Evolutionary conservation across 2,329 filamentous ascomycete genomes (phyloP).

Genomic region (Talaromyces sp.): DNA sequence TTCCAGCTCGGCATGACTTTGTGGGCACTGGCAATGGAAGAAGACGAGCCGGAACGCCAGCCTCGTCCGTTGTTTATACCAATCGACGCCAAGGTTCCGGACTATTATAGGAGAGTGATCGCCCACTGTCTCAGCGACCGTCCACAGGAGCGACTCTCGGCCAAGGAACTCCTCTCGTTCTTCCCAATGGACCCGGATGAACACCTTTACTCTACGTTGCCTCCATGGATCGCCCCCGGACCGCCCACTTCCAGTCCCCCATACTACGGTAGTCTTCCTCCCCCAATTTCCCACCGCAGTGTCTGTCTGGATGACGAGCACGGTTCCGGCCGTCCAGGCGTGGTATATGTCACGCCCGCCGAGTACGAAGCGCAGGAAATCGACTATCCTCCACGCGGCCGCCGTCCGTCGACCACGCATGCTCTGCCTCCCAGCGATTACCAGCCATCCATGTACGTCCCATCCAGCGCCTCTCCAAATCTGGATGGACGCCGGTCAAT

Average conservation of each 20-base stretch:
- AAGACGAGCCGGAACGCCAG: constrained; percentile 82
- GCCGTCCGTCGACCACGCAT: constrained; percentile 7
- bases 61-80: constrained; percentile 58
- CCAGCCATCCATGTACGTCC: constrained; percentile 8
- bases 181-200: constrained; percentile 50
- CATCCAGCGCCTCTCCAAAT: constrained; percentile 6
- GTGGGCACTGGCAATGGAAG: constrained; percentile 80
- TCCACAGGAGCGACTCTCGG: constrained; percentile 67
- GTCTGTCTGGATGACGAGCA: constrained; percentile 6
- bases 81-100: constrained; percentile 55
- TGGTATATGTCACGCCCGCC: constrained; percentile 10
- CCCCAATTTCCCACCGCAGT: background rate
- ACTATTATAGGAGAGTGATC: constrained; percentile 72
- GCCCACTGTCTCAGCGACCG: constrained; percentile 68
- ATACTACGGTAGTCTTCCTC: constrained; percentile 3
- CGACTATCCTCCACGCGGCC: constrained; percentile 11
- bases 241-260: background rate
- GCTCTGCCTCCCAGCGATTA: constrained; percentile 9
- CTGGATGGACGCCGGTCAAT: constrained; percentile 8
- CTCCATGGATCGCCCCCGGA: constrained; percentile 1
- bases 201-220: background rate
- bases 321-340: constrained; percentile 1
- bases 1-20: constrained; percentile 96
- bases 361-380: constrained; percentile 3
- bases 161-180: constrained; percentile 61